These are phyloP conservation scores for Thelonectria olida DNA, from an alignment of 2,329 filamentous ascomycete species.

Conservation along the genomic window DNA sequence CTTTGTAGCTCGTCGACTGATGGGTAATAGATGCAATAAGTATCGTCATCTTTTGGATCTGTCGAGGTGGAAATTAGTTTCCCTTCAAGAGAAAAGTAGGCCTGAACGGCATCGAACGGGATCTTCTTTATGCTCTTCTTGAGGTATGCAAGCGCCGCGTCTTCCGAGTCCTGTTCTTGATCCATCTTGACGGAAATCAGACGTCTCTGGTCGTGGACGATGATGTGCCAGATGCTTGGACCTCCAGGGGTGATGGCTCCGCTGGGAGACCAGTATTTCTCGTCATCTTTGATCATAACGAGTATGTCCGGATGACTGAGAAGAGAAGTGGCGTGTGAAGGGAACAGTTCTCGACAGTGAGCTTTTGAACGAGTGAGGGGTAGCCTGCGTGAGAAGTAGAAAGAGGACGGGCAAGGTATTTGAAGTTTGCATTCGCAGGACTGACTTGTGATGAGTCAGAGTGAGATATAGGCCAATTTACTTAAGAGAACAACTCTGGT, in stretches of 20 bases:
- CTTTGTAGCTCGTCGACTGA: constrained; percentile 23
- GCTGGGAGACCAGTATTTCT: constrained; percentile 6
- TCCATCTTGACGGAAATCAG: constrained; percentile 43
- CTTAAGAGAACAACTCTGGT: neutral
- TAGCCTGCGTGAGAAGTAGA: neutral
- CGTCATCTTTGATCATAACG: constrained; percentile 13
- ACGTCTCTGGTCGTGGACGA: constrained; percentile 43
- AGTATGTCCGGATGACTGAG: neutral
- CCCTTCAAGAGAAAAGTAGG: constrained; percentile 31
- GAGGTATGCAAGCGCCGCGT: constrained; percentile 36
- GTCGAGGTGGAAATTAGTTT: constrained; percentile 32
- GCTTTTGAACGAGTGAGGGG: neutral
- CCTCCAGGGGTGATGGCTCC: constrained; percentile 20
- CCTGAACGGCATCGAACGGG: constrained; percentile 12
- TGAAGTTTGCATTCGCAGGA: neutral
- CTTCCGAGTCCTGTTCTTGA: constrained; percentile 30
- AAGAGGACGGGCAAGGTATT: neutral
- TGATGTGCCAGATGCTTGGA: constrained; percentile 40
- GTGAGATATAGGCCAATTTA: too few relatives aligned
- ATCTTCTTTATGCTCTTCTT: constrained; percentile 28
- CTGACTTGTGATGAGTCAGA: too few relatives aligned
- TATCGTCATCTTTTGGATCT: constrained; percentile 41
- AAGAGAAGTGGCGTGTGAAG: neutral
- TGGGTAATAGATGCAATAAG: constrained; percentile 36
- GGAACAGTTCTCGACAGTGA: neutral